Conservation (phyloP, 352 stramenopile species). For the Phytophthora uliginosa region DNA sequence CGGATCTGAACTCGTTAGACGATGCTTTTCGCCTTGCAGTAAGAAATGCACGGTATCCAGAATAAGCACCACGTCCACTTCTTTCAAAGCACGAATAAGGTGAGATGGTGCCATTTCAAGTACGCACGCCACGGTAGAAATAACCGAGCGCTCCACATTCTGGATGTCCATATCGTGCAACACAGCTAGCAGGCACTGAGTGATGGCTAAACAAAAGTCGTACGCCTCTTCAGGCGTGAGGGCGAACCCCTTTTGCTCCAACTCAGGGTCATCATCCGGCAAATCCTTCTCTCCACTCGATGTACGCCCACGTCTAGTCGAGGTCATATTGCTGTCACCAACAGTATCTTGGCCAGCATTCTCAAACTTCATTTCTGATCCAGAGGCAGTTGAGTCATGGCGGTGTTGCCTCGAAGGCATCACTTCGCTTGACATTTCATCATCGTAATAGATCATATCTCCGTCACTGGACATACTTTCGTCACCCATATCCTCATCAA, state of each 20-base stretch:
- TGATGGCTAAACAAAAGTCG: slow-evolving; percentile 58
- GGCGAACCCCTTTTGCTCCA: slow-evolving; percentile 30
- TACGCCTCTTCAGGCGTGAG: slow-evolving; percentile 52
- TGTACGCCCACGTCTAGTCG: neutral
- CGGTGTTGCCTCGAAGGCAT: slow-evolving; percentile 34
- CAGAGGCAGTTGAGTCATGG: slow-evolving; percentile 45
- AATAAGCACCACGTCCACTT: slow-evolving; percentile 68
- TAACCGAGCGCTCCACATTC: slow-evolving; percentile 69
- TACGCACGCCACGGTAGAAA: slow-evolving; percentile 73
- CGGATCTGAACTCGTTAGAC: slow-evolving; percentile 12
- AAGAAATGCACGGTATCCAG: slow-evolving; percentile 79
- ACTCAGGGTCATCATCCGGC: slow-evolving; percentile 10
- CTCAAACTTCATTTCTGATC: slow-evolving; percentile 44
- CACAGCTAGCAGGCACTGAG: slow-evolving; percentile 58
- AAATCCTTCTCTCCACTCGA: slow-evolving; percentile 22
- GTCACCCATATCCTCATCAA: slow-evolving; percentile 34
- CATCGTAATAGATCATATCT: slow-evolving; percentile 22
- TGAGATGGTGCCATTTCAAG: slow-evolving; percentile 81
- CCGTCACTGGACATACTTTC: slow-evolving; percentile 55
- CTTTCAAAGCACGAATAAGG: slow-evolving; percentile 57
- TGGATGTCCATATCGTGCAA: slow-evolving; percentile 72
- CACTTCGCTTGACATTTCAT: slow-evolving; percentile 14
- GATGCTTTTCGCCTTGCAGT: slow-evolving; percentile 57
- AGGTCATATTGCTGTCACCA: neutral
- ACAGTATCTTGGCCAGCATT: neutral